Percentiles rank a stretch among this genome's conserved stretches.
Conservation (phyloP, 2,329 filamentous ascomycete species). For the Aspergillus sojae region DNA sequence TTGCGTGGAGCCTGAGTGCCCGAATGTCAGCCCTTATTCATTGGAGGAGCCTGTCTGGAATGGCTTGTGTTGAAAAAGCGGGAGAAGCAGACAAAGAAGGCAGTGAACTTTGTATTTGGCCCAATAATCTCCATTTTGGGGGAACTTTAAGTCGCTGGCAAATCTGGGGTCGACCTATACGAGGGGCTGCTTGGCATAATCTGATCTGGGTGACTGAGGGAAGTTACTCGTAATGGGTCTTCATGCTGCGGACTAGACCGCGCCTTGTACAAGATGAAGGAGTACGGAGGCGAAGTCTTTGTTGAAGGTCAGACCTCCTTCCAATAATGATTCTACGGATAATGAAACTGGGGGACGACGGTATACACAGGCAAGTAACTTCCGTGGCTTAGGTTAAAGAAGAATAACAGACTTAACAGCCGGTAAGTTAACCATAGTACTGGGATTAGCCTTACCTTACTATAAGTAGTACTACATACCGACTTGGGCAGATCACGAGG, state of each 20-base stretch:
- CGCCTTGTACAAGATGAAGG: not conserved
- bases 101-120: slow-evolving; percentile 2
- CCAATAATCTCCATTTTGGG: not conserved
- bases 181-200: not conserved
- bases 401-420: not conserved
- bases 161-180: not conserved
- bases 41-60: not conserved
- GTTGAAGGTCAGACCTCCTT: not conserved
- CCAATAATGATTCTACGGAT: not conserved
- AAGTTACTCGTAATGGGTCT: not conserved
- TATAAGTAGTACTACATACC: not conserved
- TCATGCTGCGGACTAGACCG: not conserved
- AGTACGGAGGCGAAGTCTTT: not conserved
- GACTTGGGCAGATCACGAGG: not conserved
- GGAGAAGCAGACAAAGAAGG: slow-evolving; percentile 5
- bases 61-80: not conserved
- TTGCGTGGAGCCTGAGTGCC: not conserved
- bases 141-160: not conserved
- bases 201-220: not conserved
- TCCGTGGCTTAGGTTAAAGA: not conserved
- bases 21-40: slow-evolving; percentile 3
- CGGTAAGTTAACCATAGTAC: not conserved
- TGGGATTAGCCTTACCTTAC: not conserved
- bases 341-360: not conserved
- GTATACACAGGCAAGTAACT: not conserved